Base-by-base conservation (phyloP, 108 stramenopile genomes). In the Nitzschia palea region DNA sequence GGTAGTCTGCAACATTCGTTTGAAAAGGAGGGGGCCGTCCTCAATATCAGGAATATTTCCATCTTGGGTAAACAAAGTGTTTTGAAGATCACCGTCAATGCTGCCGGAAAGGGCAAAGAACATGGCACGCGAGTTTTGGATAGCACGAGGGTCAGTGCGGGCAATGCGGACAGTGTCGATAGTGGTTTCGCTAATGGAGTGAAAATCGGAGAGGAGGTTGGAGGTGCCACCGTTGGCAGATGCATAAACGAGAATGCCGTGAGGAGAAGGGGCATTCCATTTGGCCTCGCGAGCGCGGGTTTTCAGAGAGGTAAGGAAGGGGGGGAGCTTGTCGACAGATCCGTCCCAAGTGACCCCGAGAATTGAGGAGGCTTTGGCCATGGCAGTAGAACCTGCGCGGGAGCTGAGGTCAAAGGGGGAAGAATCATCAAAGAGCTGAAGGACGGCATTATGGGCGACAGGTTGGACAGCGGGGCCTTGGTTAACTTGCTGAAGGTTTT, bases 231-330 rank as follows among this genome's bases (percentile, higher is more conserved):
- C 18, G 8, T 25, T 55, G n/a, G n/a, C n/a, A n/a, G n/a, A n/a
- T n/a, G n/a, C n/a, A n/a, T n/a, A n/a, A n/a, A n/a, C n/a, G 55
- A 55, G 55, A 31, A 55, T 55, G 8, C 55, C 55, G 6, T 55
- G 22, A 55, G 55, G 55, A 31, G 55, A 5, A 9, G 55, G 28
- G 15, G 55, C 55, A 55, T 55, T 29, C 55, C 55, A 55, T 31
- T 55, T 55, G 8, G n/a, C 55, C n/a, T 30, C 29, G 8, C 9
- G 26, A 17, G 55, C 55, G 9, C 55, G 28, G 5, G 25, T 27
- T 8, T 30, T 23, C 28, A 55, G 55, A n/a, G 9, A 3, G 25
- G n/a, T 5, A 5, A 55, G 12, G n/a, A 55, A 55, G 8, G 22
- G 12, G 9, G 28, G 28, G 23, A 55, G 29, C 8, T 31, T 6